Conservation (phyloP, 129 eudicot species). For the Gnaphalium uliginosum region DNA sequence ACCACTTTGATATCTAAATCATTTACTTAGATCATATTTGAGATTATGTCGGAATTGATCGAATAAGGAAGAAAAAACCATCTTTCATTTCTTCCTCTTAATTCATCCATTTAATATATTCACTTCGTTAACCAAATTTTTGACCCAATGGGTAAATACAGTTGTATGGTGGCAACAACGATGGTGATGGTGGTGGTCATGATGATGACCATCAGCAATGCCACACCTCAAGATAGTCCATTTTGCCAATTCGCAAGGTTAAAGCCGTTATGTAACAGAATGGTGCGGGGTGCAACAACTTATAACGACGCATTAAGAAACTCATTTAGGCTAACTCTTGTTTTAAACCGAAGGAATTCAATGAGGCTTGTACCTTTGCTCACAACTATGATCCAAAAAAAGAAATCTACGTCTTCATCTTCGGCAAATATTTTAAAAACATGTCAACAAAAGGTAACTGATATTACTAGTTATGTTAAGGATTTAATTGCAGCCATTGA, state of each 20-base stretch:
- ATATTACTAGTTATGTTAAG: slow-evolving; percentile 19
- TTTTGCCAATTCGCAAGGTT: slow-evolving; percentile 40
- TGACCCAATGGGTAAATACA: slow-evolving; percentile 14
- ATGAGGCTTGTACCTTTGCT: slow-evolving; percentile 20
- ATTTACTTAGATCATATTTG: slow-evolving; percentile 19
- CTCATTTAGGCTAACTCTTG: slow-evolving; percentile 26
- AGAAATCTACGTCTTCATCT: slow-evolving; percentile 19
- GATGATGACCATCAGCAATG: slow-evolving; percentile 25
- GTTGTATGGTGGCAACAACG: slow-evolving; percentile 14
- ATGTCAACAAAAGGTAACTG: slow-evolving; percentile 28
- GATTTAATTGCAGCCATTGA: slow-evolving; percentile 35
- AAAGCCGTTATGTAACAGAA: slow-evolving; percentile 32
- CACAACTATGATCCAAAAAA: slow-evolving; percentile 26
- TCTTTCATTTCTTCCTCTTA: slow-evolving; percentile 25
- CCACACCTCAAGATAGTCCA: slow-evolving; percentile 10
- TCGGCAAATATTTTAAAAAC: slow-evolving; percentile 28
- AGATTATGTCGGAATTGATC: slow-evolving; percentile 23
- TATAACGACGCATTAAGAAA: slow-evolving; percentile 35
- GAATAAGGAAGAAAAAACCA: slow-evolving; percentile 23
- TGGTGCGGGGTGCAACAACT: slow-evolving; percentile 33
- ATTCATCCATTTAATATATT: slow-evolving; percentile 12
- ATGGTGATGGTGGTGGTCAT: slow-evolving; percentile 21
- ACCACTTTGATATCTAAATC: slow-evolving; percentile 16
- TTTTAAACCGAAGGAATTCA: slow-evolving; percentile 24
- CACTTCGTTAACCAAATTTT: background rate